Conservation (phyloP, 129 eudicot species). For the Dittrichia graveolens region DNA sequence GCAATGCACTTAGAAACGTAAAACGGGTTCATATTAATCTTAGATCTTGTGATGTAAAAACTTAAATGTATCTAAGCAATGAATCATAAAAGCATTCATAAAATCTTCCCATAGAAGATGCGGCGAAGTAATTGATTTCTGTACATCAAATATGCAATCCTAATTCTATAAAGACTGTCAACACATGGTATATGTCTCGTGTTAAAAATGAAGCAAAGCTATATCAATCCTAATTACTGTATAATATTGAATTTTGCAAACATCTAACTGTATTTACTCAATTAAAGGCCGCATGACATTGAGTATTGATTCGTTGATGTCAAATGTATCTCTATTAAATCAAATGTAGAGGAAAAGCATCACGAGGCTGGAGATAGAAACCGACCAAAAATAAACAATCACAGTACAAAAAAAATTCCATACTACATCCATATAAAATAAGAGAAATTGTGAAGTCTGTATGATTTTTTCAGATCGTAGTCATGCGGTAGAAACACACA, state of each 20-base stretch:
- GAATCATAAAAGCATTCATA: background rate
- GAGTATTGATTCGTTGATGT: background rate
- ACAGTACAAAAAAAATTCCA: background rate
- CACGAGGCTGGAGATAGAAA: background rate
- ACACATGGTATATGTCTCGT: too few relatives aligned
- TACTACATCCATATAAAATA: background rate
- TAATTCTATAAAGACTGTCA: background rate
- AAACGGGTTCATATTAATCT: too few relatives aligned
- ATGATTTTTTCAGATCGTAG: conserved; percentile 4
- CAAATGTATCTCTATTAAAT: background rate
- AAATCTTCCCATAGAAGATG: background rate
- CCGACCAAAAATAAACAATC: too few relatives aligned
- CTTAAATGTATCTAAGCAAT: background rate
- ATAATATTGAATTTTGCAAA: background rate
- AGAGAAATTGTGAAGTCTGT: background rate
- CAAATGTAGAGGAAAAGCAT: background rate
- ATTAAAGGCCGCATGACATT: too few relatives aligned
- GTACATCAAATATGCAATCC: background rate
- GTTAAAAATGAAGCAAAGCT: background rate
- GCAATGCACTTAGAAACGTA: too few relatives aligned
- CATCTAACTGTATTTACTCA: too few relatives aligned
- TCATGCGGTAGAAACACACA: background rate
- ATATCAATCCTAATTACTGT: background rate
- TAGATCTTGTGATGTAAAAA: too few relatives aligned
- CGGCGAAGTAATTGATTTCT: background rate